phyloP scores from a whole-genome alignment of 179 eudicot genomes.

The Beta macrorhiza region DNA sequence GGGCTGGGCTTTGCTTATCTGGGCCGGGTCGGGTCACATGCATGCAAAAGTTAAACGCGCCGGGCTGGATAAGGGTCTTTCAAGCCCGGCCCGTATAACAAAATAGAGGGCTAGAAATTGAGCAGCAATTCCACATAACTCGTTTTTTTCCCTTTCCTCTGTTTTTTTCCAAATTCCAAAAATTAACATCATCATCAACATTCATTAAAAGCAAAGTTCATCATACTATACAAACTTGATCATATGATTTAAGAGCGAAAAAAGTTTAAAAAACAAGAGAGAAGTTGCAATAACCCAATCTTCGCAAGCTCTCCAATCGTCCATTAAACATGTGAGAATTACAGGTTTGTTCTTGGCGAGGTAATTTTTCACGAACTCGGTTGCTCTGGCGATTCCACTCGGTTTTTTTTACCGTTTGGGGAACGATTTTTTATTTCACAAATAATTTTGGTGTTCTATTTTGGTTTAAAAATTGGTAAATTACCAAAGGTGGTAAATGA shows the following conservation, averaged over 20 bases:
- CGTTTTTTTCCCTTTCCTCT: no score
- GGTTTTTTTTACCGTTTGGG: neutral
- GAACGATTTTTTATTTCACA: neutral
- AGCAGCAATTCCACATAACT: no score
- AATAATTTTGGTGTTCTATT: no score
- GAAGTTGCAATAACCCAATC: slow-evolving; percentile 58
- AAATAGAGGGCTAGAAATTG: no score
- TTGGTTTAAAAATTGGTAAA: no score
- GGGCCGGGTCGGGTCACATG: no score
- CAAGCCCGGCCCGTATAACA: no score
- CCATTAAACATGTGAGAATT: slow-evolving; percentile 73
- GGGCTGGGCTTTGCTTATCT: no score
- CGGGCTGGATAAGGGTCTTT: no score
- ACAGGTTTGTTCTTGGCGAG: slow-evolving; percentile 68
- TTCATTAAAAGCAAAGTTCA: neutral
- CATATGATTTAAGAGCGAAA: no score
- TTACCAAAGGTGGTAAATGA: no score
- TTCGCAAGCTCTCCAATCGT: slow-evolving; percentile 68
- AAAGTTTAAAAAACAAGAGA: neutral
- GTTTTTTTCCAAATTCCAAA: neutral
- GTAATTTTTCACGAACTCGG: slow-evolving; percentile 59
- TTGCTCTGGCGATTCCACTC: neutral
- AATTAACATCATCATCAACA: neutral
- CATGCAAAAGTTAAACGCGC: no score
- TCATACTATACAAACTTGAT: neutral